A percentile compares a stretch with the other conserved stretches of the same genome.
These are phyloP conservation scores for Hapsidospora chrysogenum DNA, from an alignment of 495 filamentous ascomycete species.

Conservation along the genomic window DNA sequence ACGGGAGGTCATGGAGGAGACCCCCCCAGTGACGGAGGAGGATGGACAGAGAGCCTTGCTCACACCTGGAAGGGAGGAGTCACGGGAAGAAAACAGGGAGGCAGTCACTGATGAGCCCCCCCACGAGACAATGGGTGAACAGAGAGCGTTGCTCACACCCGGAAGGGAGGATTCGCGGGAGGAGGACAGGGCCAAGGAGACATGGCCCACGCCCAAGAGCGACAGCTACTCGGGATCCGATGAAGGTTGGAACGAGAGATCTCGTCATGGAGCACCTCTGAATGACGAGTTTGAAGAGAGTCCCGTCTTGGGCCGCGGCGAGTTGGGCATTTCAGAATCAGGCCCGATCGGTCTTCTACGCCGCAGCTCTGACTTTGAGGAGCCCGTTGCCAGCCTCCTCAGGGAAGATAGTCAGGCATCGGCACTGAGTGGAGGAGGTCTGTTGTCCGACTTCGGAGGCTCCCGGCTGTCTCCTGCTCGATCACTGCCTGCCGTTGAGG, in stretches of 20 bases:
- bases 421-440: neutral
- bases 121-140: too few species aligned
- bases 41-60: too few species aligned
- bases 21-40: too few species aligned
- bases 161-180: too few species aligned
- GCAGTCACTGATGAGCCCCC: too few species aligned
- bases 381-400: conserved; percentile 1
- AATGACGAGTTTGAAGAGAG: conserved; percentile 1
- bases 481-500: conserved; percentile 6
- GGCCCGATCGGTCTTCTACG: neutral
- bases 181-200: neutral
- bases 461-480: neutral
- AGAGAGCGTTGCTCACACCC: too few species aligned
- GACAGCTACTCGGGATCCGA: neutral
- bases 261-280: neutral
- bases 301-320: neutral
- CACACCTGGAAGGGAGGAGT: too few species aligned
- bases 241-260: neutral
- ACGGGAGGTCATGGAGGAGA: too few species aligned
- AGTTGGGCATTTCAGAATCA: too few species aligned
- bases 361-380: neutral
- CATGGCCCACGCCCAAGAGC: neutral
- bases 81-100: too few species aligned
- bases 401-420: conserved; percentile 1
- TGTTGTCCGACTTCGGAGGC: conserved; percentile 1